Percentiles rank a stretch among this genome's conserved stretches.
Conservation (phyloP, 2,329 filamentous ascomycete species). For the Curvularia spicifera region DNA sequence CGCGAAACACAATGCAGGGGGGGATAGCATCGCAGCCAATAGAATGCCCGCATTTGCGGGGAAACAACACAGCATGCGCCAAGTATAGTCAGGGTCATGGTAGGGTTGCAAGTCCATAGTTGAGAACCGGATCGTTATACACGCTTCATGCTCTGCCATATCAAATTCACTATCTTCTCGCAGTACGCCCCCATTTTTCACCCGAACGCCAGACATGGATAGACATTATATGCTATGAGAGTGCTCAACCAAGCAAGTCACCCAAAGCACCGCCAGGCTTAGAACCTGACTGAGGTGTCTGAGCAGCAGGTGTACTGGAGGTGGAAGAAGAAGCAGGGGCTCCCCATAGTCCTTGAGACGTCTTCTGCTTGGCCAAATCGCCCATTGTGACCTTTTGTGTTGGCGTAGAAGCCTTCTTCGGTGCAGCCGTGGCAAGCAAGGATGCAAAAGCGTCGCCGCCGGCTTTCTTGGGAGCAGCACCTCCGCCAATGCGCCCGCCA, state of each 20-base stretch:
- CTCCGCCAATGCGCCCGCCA: slow-evolving; percentile 49
- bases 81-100: neutral
- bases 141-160: slow-evolving; percentile 1
- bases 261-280: slow-evolving; percentile 48
- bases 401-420: slow-evolving; percentile 73
- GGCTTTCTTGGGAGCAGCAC: slow-evolving; percentile 53
- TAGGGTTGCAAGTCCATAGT: neutral
- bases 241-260: slow-evolving; percentile 44
- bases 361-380: slow-evolving; percentile 97
- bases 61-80: neutral
- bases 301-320: slow-evolving; percentile 40
- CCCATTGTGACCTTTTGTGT: slow-evolving; percentile 77
- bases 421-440: slow-evolving; percentile 77
- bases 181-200: slow-evolving; percentile 12
- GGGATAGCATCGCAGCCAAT: slow-evolving; percentile 8
- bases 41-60: slow-evolving; percentile 12
- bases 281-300: slow-evolving; percentile 36
- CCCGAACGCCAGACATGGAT: slow-evolving; percentile 5
- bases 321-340: slow-evolving; percentile 58
- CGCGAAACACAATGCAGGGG: slow-evolving; percentile 12
- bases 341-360: slow-evolving; percentile 92
- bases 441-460: slow-evolving; percentile 89
- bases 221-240: slow-evolving; percentile 1
- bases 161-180: neutral
- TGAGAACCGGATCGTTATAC: neutral